These are phyloP conservation scores for Encephalitozoon romaleae DNA, from an alignment of 371 early-diverging fungal species.

Conservation along the genomic window DNA sequence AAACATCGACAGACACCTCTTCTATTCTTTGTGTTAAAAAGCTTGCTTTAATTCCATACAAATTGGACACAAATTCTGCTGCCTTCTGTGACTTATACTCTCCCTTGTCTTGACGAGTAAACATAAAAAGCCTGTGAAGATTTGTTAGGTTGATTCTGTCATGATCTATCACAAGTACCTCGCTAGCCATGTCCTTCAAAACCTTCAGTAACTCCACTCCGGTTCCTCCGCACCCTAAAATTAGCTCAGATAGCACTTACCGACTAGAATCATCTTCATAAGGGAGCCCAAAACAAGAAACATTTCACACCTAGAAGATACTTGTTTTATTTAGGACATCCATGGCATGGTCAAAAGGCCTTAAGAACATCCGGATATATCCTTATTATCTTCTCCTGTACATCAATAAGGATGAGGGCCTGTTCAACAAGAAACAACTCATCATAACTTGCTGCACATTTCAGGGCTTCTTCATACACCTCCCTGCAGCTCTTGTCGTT, in stretches of 20 bases:
- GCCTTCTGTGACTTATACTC: slow-evolving; percentile 34
- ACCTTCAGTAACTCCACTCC: slow-evolving; percentile 52
- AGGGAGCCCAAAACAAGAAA: not conserved
- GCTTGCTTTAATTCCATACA: not conserved
- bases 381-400: slow-evolving; percentile 13
- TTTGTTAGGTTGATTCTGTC: slow-evolving; percentile 70
- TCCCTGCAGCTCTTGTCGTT: not conserved
- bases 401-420: slow-evolving; percentile 15
- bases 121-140: slow-evolving; percentile 70
- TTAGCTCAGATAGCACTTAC: slow-evolving; percentile 26
- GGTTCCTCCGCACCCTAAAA: slow-evolving; percentile 51
- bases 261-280: slow-evolving; percentile 39
- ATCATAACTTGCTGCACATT: slow-evolving; percentile 8
- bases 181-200: not conserved
- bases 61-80: not conserved
- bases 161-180: slow-evolving; percentile 68
- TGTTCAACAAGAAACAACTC: slow-evolving; percentile 11
- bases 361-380: not conserved
- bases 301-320: not conserved
- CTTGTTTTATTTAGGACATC: not conserved
- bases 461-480: not conserved
- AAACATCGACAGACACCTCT: not conserved
- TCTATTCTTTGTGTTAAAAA: slow-evolving; percentile 11
- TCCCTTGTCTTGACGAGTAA: slow-evolving; percentile 60
- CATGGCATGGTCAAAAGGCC: not conserved